Evolutionary conservation across 1,284 basidiomycete genomes (phyloP).

Genomic region (Cutaneotrichosporon sp.): DNA sequence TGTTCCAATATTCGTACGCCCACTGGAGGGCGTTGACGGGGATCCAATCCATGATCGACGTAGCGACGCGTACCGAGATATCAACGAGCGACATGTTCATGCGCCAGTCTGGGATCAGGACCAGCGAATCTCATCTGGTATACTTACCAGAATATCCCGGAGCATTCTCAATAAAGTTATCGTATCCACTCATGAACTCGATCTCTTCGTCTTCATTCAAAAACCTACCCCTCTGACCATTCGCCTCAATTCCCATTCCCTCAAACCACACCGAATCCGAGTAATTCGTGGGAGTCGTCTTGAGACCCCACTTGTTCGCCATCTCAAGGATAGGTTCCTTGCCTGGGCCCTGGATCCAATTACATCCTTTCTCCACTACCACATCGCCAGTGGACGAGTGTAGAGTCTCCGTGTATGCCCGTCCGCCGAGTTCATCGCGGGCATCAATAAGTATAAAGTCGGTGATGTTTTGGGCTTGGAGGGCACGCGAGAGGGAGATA

Average conservation of each 20-base stretch:
- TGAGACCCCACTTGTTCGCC: constrained; percentile 61
- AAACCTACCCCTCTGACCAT: constrained; percentile 18
- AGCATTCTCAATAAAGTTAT: constrained; percentile 22
- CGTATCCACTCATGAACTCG: constrained; percentile 19
- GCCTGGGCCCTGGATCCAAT: constrained; percentile 67
- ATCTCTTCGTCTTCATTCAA: constrained; percentile 16
- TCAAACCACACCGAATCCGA: constrained; percentile 22
- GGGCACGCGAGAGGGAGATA: constrained; percentile 63
- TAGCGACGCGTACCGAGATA: constrained; percentile 27
- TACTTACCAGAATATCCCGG: constrained; percentile 26
- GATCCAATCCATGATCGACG: constrained; percentile 32
- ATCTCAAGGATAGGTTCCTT: constrained; percentile 55
- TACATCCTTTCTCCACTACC: constrained; percentile 64
- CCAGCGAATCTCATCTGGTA: not conserved
- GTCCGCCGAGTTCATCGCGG: constrained; percentile 62
- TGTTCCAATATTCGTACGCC: constrained; percentile 33
- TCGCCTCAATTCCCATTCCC: constrained; percentile 19
- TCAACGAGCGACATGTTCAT: constrained; percentile 29
- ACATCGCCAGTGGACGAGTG: constrained; percentile 34
- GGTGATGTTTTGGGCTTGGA: constrained; percentile 59
- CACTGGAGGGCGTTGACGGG: constrained; percentile 24
- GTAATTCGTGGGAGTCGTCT: constrained; percentile 46
- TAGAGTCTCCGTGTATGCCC: constrained; percentile 59
- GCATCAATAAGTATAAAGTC: constrained; percentile 66
- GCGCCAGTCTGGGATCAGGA: constrained; percentile 20